These are phyloP conservation scores for Lachnellula subtilissima DNA, from an alignment of 2,329 filamentous ascomycete species.

Conservation along the genomic window DNA sequence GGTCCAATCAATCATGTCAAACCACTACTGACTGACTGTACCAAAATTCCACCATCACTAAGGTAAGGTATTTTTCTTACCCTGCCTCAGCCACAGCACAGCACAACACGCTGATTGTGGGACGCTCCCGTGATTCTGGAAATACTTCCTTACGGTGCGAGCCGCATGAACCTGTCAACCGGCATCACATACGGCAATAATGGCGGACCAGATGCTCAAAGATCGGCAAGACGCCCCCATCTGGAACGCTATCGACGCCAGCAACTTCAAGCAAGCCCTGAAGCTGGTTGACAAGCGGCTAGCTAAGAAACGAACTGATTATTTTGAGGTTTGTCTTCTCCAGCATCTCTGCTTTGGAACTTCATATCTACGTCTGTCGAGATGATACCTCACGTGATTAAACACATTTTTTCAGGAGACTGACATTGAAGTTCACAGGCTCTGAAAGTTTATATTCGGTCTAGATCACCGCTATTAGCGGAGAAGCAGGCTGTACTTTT, in stretches of 20 bases:
- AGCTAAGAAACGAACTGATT: conserved; percentile 28
- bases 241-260: conserved; percentile 32
- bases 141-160: not conserved
- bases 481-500: conserved; percentile 28
- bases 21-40: not conserved
- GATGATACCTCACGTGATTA: conserved; percentile 14
- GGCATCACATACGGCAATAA: conserved; percentile 17
- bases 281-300: conserved; percentile 33
- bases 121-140: too few relatives aligned
- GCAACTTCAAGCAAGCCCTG: conserved; percentile 32
- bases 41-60: too few relatives aligned
- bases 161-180: conserved; percentile 3
- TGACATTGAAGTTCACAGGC: conserved; percentile 23
- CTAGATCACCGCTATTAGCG: conserved; percentile 19
- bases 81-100: too few relatives aligned
- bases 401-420: conserved; percentile 1
- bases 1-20: not conserved
- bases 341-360: not conserved
- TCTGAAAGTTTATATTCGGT: conserved; percentile 29
- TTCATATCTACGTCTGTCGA: not conserved
- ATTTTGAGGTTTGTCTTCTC: conserved; percentile 28
- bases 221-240: conserved; percentile 30
- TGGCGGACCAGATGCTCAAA: conserved; percentile 23
- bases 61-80: too few relatives aligned
- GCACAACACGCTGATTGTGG: too few relatives aligned